These are phyloP conservation scores for Trichoderma cornu-damae DNA, from an alignment of 2,329 filamentous ascomycete species.

Conservation along the genomic window DNA sequence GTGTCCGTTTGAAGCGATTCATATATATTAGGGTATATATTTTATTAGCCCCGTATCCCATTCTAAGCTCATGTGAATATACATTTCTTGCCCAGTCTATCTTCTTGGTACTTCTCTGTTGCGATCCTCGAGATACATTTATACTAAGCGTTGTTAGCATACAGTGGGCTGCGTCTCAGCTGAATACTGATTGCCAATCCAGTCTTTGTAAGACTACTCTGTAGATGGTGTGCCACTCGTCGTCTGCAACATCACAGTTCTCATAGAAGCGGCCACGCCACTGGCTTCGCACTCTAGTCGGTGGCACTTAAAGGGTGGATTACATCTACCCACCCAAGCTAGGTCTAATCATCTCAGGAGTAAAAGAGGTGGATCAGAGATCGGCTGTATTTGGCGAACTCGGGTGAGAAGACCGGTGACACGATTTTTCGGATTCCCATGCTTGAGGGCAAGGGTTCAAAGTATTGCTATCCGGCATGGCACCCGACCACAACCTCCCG, in stretches of 20 bases:
- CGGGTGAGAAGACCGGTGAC: not conserved
- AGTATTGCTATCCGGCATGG: not conserved
- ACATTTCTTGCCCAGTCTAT: not conserved
- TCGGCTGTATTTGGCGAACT: not conserved
- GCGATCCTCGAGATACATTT: not conserved
- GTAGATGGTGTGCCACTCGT: slow-evolving; percentile 1
- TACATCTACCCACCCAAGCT: not conserved
- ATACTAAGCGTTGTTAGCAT: not conserved
- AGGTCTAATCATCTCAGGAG: not conserved
- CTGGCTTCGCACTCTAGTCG: not conserved
- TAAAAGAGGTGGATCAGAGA: not conserved
- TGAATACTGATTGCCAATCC: not conserved
- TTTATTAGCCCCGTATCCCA: not conserved
- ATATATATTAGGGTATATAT: not conserved
- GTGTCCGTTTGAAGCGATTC: not conserved
- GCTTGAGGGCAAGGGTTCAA: not conserved
- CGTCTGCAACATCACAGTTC: not conserved
- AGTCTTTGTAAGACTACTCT: not conserved
- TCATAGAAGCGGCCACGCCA: not conserved
- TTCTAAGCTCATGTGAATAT: not conserved
- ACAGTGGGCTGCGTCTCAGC: not conserved
- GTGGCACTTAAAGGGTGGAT: not conserved
- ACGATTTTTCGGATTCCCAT: not conserved
- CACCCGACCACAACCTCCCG: not conserved
- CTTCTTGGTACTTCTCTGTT: not conserved